Conservation (phyloP, 768 basidiomycete genomes). For the Porpolomopsis calyptriformis region DNA sequence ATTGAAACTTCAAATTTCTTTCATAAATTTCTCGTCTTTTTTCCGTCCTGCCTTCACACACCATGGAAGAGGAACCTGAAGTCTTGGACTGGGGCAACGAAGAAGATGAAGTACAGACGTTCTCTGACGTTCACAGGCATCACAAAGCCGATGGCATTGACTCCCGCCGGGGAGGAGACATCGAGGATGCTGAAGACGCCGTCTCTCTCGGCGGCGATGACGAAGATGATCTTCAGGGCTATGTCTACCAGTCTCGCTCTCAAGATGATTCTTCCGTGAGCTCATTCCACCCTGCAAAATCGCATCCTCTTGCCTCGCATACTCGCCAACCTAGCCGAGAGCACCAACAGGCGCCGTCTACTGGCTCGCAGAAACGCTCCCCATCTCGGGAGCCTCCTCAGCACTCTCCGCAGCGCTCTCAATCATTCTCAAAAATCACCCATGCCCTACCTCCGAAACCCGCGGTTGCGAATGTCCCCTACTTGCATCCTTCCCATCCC, state of each 20-base stretch:
- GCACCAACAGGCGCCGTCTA: not conserved
- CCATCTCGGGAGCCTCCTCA: slow-evolving; percentile 14
- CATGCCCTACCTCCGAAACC: slow-evolving; percentile 66
- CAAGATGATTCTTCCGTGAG: slow-evolving; percentile 10
- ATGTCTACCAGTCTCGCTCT: slow-evolving; percentile 18
- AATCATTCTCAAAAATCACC: slow-evolving; percentile 30
- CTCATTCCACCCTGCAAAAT: not conserved
- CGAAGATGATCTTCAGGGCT: slow-evolving; percentile 47
- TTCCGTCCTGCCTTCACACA: slow-evolving; percentile 11
- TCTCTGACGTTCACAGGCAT: slow-evolving; percentile 5
- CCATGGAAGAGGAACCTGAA: slow-evolving; percentile 56
- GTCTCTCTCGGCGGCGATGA: slow-evolving; percentile 69
- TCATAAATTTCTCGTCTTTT: slow-evolving; percentile 3
- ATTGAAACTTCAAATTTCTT: not conserved
- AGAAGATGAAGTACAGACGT: slow-evolving; percentile 28
- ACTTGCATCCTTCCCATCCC: slow-evolving; percentile 44
- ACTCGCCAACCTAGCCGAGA: slow-evolving; percentile 1
- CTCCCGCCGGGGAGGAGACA: slow-evolving; percentile 20
- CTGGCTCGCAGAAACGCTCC: slow-evolving; percentile 4
- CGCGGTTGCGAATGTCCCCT: slow-evolving; percentile 37
- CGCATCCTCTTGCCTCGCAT: not conserved
- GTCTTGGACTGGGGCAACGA: slow-evolving; percentile 58
- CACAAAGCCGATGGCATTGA: not conserved
- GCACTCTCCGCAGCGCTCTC: slow-evolving; percentile 16
- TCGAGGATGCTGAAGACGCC: slow-evolving; percentile 44